Evolutionary conservation across 148 eudicot species (phyloP), one percentile per base, ranked within the genome.

Genomic region (Rhododendron simsii): DNA sequence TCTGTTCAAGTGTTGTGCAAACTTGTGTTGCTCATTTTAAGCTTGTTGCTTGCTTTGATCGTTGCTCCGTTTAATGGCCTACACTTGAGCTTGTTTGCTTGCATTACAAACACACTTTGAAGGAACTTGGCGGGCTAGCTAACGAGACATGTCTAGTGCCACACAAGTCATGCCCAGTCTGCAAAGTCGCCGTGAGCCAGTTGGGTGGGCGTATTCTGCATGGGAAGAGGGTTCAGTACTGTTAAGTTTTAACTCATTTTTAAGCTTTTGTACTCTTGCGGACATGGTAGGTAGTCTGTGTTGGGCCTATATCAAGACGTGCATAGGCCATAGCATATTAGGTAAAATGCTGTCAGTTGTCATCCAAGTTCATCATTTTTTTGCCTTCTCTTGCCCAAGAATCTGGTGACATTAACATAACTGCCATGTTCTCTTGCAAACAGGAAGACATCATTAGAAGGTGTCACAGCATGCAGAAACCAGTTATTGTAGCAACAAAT

Each of bases 401-500:
- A 80, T 65, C 82, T 16, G n/a, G 57, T 73, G 61, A 48, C 26
- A 41, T 10, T 35, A 28, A 37, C 37, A 45, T 87, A 26, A 59
- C 20, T 65, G 81, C 80, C 15, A 10, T 75, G 73, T 89, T 57
- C 61, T 85, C 76, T 48, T 69, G 74, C 86, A 21, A 47, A 87
- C 90, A 96, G 99, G 99, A 93, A 88, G 98, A 96, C 83, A 96
- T 96, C 82, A 96, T 96, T 69, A 91, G 92, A 86, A 92, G 90
- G 88, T 96, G 99, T 86, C 93, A 88, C 85, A 95, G 93, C 93
- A 92, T 96, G 98, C 91, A 93, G 78, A 96, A 96, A 83, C 96
- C 99, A 82, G 99, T 96, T 77, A 96, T 96, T 53, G 99, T 96
- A 18, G 99, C 99, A 30, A 98, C 99, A 81, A 98, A 98, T 84